phyloP scores from a whole-genome alignment of 345 rosid species.

The Heritiera fomes region DNA sequence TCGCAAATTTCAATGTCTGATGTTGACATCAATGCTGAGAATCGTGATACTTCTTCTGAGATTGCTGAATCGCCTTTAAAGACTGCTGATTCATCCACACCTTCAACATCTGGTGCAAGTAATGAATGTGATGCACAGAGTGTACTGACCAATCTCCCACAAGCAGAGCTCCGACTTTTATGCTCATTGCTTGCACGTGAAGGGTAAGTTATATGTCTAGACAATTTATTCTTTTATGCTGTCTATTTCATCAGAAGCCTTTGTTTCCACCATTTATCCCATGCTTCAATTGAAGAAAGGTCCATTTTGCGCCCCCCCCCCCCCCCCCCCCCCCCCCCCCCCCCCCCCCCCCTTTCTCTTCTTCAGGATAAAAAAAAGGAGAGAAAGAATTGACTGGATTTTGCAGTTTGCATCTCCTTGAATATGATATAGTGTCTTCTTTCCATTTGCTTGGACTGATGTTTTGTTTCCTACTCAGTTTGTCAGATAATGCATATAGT shows the following conservation, averaged over 20 bases:
- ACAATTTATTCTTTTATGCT: background rate
- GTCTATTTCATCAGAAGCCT: background rate
- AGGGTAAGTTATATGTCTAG: constrained; percentile 51
- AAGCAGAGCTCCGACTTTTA: constrained; percentile 74
- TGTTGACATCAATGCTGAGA: constrained; percentile 40
- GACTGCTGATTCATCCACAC: constrained; percentile 40
- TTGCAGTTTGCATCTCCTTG: background rate
- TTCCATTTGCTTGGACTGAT: constrained; percentile 18
- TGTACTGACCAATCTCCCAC: constrained; percentile 71
- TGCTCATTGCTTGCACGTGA: constrained; percentile 95
- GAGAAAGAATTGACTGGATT: background rate
- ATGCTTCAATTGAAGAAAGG: background rate
- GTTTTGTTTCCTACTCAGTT: constrained; percentile 41
- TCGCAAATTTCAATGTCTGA: constrained; percentile 43
- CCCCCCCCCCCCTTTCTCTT: background rate
- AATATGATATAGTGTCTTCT: background rate
- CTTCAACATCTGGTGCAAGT: constrained; percentile 42
- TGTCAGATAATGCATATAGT: constrained; percentile 88
- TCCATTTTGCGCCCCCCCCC: background rate
- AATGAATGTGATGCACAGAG: constrained; percentile 58
- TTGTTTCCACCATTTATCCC: background rate
- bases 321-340: background rate
- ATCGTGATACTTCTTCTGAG: constrained; percentile 38
- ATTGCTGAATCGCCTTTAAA: constrained; percentile 43
- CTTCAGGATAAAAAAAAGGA: too few species aligned